Evolutionary conservation across 495 filamentous ascomycete species (phyloP), one percentile per base, ranked within the genome.

Genomic region (Podospora fimiseda): DNA sequence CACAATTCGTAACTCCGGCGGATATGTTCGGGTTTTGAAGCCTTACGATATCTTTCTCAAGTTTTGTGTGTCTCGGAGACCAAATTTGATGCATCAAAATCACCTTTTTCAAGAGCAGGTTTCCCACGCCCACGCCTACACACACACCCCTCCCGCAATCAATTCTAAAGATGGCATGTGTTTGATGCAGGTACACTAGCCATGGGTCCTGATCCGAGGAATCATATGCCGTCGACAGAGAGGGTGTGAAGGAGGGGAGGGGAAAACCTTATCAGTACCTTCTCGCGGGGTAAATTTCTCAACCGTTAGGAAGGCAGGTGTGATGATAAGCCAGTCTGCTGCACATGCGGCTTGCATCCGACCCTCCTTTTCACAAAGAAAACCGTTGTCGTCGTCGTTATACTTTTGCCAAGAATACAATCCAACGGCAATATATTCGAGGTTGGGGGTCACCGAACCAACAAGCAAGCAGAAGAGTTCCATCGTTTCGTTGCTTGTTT

Each of bases 101-200:
- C 27, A 11, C 27, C 27, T 33, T 33, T 33, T 33, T 5, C 11
- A 6, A 33, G 6, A 6, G 27, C 27, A 33, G 27, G 27, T 33
- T 33, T 33, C 27, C 27, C 6, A 6, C 27, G 11, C 27, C 11
- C 27, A 33, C 27, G 11, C 27, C 5, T n/a, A n/a, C n/a, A n/a
- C n/a, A n/a, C n/a, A n/a, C 33, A 37, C 33, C 33, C 7, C 33
- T n/a, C 7, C 33, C 33, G n/a, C 33, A 18, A 41, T 18, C 16
- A 9, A 18, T 4, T 41, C 39, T 18, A 14, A n/a, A n/a, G 39
- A 41, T 4, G 4, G 5, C 13, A 41, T n/a, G 19, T 13, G 44
- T 23, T 15, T 30, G 44, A 21, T 47, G 44, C 44, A 47, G 22
- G 44, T 47, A 47, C 44, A 23, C 44, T 47, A 47, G 44, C 44